A percentile compares a stretch with the other conserved stretches of the same genome.
Evolutionary conservation across 2,329 filamentous ascomycete species (phyloP).

Genomic region (Acarospora socialis): DNA sequence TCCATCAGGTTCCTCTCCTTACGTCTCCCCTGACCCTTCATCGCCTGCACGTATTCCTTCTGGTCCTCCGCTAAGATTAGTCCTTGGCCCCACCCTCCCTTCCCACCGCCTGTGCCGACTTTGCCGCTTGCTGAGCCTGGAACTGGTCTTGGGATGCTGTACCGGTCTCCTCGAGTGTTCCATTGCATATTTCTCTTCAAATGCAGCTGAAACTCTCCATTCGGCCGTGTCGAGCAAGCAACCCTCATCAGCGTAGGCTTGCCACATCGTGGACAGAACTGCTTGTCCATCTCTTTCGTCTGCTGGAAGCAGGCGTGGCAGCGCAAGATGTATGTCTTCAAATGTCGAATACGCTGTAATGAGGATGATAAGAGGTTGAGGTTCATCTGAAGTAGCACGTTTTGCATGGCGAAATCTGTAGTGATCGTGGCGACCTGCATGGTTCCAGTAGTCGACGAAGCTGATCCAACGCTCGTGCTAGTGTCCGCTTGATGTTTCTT

Average conservation of each 20-base stretch:
- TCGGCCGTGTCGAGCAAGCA: constrained; percentile 67
- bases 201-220: constrained; percentile 71
- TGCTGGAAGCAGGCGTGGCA: constrained; percentile 89
- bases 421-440: constrained; percentile 88
- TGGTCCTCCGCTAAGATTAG: constrained; percentile 88
- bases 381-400: constrained; percentile 88
- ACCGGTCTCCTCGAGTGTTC: constrained; percentile 86
- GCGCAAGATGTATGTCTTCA: constrained; percentile 79
- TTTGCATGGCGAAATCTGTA: constrained; percentile 95
- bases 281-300: constrained; percentile 68
- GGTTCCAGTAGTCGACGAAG: constrained; percentile 30
- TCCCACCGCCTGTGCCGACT: constrained; percentile 50
- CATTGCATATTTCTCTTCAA: constrained; percentile 92
- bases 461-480: constrained; percentile 29
- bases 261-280: constrained; percentile 87
- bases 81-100: constrained; percentile 72
- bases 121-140: constrained; percentile 71
- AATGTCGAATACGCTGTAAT: constrained; percentile 63
- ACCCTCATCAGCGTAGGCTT: constrained; percentile 74
- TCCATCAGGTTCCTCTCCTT: constrained; percentile 83
- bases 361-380: constrained; percentile 71
- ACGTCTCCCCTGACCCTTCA: constrained; percentile 48
- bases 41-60: constrained; percentile 66
- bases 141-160: constrained; percentile 80
- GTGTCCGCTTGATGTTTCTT: constrained; percentile 68